Conservation (phyloP, 805 yeast genomes). For the Myxozyma nipponensis region DNA sequence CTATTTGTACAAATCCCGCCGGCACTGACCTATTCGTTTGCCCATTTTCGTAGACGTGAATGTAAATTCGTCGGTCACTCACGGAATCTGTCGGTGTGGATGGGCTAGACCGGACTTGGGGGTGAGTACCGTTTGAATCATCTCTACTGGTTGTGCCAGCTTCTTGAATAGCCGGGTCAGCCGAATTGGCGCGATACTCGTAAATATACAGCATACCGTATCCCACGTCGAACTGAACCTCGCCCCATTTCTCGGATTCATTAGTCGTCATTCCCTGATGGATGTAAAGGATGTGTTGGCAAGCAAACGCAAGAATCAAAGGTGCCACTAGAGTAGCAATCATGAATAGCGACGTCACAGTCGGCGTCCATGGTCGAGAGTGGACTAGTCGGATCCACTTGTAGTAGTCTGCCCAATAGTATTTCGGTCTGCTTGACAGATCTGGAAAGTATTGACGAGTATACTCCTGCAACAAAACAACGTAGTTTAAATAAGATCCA, state of each 20-base stretch:
- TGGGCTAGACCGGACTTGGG: neutral
- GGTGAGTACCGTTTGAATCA: conserved; percentile 13
- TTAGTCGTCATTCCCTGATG: conserved; percentile 71
- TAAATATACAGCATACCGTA: conserved; percentile 41
- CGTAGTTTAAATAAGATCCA: conserved; percentile 40
- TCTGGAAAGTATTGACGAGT: conserved; percentile 15
- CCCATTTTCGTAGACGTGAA: conserved; percentile 20
- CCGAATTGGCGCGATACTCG: conserved; percentile 11
- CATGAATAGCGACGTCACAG: conserved; percentile 40
- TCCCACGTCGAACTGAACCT: conserved; percentile 50
- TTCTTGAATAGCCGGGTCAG: conserved; percentile 22
- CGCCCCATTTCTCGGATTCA: conserved; percentile 70
- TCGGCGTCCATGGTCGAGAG: conserved; percentile 20
- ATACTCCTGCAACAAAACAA: conserved; percentile 15
- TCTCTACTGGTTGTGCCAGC: conserved; percentile 29
- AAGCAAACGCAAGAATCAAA: conserved; percentile 45
- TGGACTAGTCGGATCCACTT: conserved; percentile 22
- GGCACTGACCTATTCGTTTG: conserved; percentile 33
- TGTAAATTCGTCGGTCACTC: conserved; percentile 14
- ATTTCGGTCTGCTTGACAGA: conserved; percentile 8
- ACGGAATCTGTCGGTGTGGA: neutral
- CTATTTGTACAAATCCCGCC: conserved; percentile 25
- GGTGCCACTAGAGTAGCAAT: conserved; percentile 45
- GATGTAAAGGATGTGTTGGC: conserved; percentile 48
- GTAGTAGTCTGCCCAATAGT: conserved; percentile 15